Percentiles rank a stretch among this genome's conserved stretches.
These are phyloP conservation scores for Glycine latifolia DNA, from an alignment of 306 rosid genomes.

Conservation along the genomic window DNA sequence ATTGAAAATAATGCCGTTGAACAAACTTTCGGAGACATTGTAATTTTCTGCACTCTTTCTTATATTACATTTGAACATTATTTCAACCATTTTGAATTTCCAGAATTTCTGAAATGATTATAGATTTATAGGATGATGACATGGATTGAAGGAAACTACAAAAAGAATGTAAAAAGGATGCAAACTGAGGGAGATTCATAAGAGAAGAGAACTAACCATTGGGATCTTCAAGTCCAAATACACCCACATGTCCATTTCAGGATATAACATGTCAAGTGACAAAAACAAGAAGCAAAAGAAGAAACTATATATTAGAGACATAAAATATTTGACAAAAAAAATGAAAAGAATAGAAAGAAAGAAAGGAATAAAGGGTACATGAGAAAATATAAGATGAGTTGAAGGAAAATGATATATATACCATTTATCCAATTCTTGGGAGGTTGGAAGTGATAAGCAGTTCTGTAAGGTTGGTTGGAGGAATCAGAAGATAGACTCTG, in stretches of 20 bases:
- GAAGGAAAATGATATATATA: conserved; percentile 28
- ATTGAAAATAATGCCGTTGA: conserved; percentile 37
- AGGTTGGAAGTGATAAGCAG: conserved; percentile 91
- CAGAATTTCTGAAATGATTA: background rate
- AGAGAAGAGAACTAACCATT: conserved; percentile 67
- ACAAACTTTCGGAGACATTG: background rate
- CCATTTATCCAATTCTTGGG: conserved; percentile 94
- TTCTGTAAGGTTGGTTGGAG: conserved; percentile 74
- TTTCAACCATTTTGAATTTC: conserved; percentile 30
- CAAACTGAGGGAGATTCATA: background rate
- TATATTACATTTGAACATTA: background rate
- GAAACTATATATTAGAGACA: conserved; percentile 49
- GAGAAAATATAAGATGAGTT: no score
- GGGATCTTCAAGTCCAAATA: conserved; percentile 67
- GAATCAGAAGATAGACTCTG: conserved; percentile 47
- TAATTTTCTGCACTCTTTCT: background rate
- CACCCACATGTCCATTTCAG: conserved; percentile 43
- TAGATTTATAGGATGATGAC: no score
- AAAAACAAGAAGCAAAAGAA: background rate
- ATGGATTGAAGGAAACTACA: background rate
- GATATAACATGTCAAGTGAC: conserved; percentile 39
- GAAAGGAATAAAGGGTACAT: no score
- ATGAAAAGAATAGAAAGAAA: background rate
- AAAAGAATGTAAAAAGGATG: background rate
- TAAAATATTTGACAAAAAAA: conserved; percentile 15